phyloP scores from a whole-genome alignment of 768 basidiomycete species.

The Daedaleopsis sinensis region DNA sequence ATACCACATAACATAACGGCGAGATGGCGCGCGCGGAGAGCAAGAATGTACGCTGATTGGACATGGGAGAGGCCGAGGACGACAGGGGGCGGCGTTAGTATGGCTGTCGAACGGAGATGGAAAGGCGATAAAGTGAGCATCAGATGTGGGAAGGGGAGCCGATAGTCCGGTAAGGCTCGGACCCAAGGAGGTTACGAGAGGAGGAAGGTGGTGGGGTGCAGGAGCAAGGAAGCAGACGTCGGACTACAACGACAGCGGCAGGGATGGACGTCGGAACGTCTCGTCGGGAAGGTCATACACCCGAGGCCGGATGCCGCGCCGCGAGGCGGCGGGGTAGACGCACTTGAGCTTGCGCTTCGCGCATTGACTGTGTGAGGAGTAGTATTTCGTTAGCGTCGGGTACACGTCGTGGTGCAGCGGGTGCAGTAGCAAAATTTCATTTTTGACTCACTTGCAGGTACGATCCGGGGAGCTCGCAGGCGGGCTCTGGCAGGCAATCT shows the following conservation, averaged over 20 bases:
- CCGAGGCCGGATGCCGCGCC: conserved; percentile 49
- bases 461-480: conserved; percentile 32
- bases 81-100: conserved; percentile 1
- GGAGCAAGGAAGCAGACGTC: background rate
- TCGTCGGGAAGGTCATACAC: conserved; percentile 22
- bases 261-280: conserved; percentile 13
- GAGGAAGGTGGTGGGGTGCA: background rate
- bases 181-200: conserved; percentile 10
- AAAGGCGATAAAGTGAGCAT: conserved; percentile 19
- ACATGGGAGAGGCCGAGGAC: background rate
- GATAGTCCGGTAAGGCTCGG: conserved; percentile 11
- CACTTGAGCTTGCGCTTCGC: conserved; percentile 68
- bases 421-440: background rate
- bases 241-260: conserved; percentile 12
- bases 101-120: conserved; percentile 17
- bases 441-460: conserved; percentile 37
- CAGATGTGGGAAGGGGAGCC: conserved; percentile 21
- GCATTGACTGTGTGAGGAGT: conserved; percentile 59
- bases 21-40: background rate
- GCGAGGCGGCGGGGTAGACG: conserved; percentile 71
- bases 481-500: conserved; percentile 42
- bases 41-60: background rate
- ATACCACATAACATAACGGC: conserved; percentile 5
- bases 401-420: background rate
- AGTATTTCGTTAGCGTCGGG: conserved; percentile 11